A percentile compares a stretch with the other conserved stretches of the same genome.
phyloP scores from a whole-genome alignment of 2,329 filamentous ascomycete species.

The Fusarium sp. region DNA sequence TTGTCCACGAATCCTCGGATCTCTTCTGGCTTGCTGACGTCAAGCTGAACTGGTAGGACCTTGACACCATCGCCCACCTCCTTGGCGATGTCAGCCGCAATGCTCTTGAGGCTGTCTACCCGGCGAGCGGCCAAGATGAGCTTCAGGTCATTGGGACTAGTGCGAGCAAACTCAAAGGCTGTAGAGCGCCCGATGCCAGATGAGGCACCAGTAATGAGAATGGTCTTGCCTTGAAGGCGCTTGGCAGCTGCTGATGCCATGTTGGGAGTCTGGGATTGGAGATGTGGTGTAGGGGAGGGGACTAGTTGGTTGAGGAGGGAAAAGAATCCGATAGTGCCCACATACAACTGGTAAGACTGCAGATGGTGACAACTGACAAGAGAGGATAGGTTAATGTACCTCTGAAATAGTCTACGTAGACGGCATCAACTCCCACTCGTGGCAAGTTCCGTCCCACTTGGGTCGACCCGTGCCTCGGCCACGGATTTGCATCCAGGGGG shows the following conservation, averaged over 20 bases:
- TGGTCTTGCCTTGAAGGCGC: conserved; percentile 91
- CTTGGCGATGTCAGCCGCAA: conserved; percentile 79
- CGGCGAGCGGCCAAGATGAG: conserved; percentile 88
- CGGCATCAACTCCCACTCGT: neutral
- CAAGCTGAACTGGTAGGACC: conserved; percentile 83
- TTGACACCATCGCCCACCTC: conserved; percentile 84
- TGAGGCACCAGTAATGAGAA: conserved; percentile 90
- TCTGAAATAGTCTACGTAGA: neutral
- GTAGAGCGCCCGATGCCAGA: conserved; percentile 87
- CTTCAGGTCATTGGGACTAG: conserved; percentile 80
- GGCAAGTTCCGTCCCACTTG: neutral
- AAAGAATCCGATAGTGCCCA: neutral
- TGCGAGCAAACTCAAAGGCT: conserved; percentile 91
- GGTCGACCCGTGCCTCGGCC: neutral
- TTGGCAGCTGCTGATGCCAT: conserved; percentile 73
- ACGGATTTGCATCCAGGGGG: neutral
- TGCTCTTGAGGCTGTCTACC: conserved; percentile 78
- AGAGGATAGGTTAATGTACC: neutral
- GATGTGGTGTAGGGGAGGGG: neutral
- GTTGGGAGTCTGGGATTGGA: conserved; percentile 32
- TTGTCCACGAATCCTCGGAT: conserved; percentile 76
- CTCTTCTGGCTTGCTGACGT: conserved; percentile 83
- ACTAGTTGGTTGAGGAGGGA: neutral
- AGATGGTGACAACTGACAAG: neutral
- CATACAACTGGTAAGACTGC: neutral